Evolutionary conservation across 2,329 filamentous ascomycete species (phyloP).

Genomic region (Hypoxylon sp.): DNA sequence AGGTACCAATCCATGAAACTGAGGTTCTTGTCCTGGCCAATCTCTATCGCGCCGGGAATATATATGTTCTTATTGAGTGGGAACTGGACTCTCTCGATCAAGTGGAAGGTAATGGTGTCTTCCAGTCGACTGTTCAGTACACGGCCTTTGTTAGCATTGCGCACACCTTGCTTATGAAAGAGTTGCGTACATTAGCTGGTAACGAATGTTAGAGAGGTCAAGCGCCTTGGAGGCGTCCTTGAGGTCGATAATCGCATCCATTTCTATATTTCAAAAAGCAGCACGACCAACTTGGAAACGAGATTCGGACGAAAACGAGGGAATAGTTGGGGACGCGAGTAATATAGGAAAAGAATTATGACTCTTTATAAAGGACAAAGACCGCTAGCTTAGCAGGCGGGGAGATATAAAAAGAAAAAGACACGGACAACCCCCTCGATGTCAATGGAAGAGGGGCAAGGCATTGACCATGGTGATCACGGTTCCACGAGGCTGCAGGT

Average conservation of each 20-base stretch:
- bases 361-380: conserved; percentile 15
- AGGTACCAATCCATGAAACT: conserved; percentile 97
- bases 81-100: conserved; percentile 98
- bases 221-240: conserved; percentile 87
- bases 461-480: conserved; percentile 6
- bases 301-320: not conserved
- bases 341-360: not conserved
- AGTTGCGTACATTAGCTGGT: conserved; percentile 84
- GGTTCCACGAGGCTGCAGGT: conserved; percentile 18
- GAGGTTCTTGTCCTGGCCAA: conserved; percentile 70
- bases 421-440: not conserved
- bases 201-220: conserved; percentile 92
- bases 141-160: conserved; percentile 21
- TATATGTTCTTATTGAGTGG: conserved; percentile 93
- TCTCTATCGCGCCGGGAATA: conserved; percentile 80
- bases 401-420: conserved; percentile 5
- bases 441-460: conserved; percentile 26
- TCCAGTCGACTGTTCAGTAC: conserved; percentile 80
- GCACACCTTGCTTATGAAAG: conserved; percentile 2
- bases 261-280: conserved; percentile 56
- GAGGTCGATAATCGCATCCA: conserved; percentile 93
- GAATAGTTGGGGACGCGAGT: not conserved
- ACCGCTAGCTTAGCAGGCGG: conserved; percentile 1
- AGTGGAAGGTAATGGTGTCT: conserved; percentile 96
- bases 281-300: not conserved